A percentile compares a stretch with the other conserved stretches of the same genome.
Conservation (phyloP, 495 filamentous ascomycete genomes). For the Penicillium tannophilum region DNA sequence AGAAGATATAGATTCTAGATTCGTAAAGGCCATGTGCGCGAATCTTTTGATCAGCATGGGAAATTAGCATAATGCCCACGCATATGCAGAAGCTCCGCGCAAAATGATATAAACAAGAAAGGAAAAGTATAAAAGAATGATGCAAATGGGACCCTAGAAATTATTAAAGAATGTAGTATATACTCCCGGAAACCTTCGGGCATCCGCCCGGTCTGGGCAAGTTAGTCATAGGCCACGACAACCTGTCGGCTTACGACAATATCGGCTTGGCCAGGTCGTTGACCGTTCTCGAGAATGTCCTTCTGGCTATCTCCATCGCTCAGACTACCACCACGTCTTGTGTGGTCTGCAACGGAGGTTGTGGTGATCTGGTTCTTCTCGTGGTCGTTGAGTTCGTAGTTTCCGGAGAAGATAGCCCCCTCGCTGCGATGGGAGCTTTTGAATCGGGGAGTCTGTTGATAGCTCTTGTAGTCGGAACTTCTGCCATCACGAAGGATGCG, state of each 20-base stretch:
- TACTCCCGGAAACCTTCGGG: background rate
- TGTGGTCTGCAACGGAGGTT: slow-evolving; percentile 3
- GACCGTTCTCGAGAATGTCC: slow-evolving; percentile 18
- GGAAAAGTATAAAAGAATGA: background rate
- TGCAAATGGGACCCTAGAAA: background rate
- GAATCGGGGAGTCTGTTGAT: slow-evolving; percentile 11
- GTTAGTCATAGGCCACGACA: slow-evolving; percentile 20
- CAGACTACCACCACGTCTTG: slow-evolving; percentile 6
- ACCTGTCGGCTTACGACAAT: slow-evolving; percentile 25
- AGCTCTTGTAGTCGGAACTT: slow-evolving; percentile 17
- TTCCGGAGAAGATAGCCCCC: slow-evolving; percentile 11
- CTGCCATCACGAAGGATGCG: slow-evolving; percentile 23
- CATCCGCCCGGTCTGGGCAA: too few species aligned
- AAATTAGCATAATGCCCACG: too few species aligned
- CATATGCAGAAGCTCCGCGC: background rate
- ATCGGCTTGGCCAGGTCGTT: slow-evolving; percentile 18
- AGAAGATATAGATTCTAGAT: background rate
- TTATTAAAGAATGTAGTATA: background rate
- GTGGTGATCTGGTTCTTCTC: slow-evolving; percentile 15
- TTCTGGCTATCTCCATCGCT: slow-evolving; percentile 27
- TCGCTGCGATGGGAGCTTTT: slow-evolving; percentile 13
- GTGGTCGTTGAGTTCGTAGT: slow-evolving; percentile 19
- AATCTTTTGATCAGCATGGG: background rate
- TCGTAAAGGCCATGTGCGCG: background rate
- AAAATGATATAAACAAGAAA: background rate